These are phyloP conservation scores for Eremomyces bilateralis DNA, from an alignment of 495 filamentous ascomycete species.

Conservation along the genomic window DNA sequence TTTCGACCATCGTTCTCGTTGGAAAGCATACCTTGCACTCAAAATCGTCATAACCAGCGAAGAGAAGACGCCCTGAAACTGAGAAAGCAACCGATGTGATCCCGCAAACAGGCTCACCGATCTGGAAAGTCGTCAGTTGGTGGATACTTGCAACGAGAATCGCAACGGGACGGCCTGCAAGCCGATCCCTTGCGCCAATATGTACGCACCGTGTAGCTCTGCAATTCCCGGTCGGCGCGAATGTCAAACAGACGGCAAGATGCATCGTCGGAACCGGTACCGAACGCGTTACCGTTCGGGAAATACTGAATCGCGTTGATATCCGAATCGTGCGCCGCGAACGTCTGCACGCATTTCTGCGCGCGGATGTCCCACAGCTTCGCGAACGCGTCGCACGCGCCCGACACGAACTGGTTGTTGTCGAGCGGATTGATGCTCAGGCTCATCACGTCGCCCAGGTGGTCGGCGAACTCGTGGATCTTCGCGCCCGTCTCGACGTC, in stretches of 20 bases:
- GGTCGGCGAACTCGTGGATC: slow-evolving; percentile 95
- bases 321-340: slow-evolving; percentile 94
- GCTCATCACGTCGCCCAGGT: slow-evolving; percentile 97
- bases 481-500: slow-evolving; percentile 95
- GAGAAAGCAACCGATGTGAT: slow-evolving; percentile 98
- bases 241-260: slow-evolving; percentile 97
- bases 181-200: not conserved
- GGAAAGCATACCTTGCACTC: slow-evolving; percentile 80
- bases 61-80: slow-evolving; percentile 84
- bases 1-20: not conserved
- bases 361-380: slow-evolving; percentile 98
- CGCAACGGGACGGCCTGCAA: not conserved
- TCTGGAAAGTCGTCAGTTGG: slow-evolving; percentile 30
- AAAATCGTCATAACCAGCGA: slow-evolving; percentile 96
- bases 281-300: slow-evolving; percentile 96
- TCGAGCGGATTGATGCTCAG: slow-evolving; percentile 99
- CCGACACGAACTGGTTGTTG: slow-evolving; percentile 94
- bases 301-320: slow-evolving; percentile 99
- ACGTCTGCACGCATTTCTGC: slow-evolving; percentile 95
- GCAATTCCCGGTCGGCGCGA: slow-evolving; percentile 85
- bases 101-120: slow-evolving; percentile 88
- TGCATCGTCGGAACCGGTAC: slow-evolving; percentile 93
- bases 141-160: not conserved
- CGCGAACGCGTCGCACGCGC: slow-evolving; percentile 93
- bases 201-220: slow-evolving; percentile 71